These are phyloP conservation scores for Pythium pyrilobum DNA, from an alignment of 352 stramenopile species.

Conservation along the genomic window DNA sequence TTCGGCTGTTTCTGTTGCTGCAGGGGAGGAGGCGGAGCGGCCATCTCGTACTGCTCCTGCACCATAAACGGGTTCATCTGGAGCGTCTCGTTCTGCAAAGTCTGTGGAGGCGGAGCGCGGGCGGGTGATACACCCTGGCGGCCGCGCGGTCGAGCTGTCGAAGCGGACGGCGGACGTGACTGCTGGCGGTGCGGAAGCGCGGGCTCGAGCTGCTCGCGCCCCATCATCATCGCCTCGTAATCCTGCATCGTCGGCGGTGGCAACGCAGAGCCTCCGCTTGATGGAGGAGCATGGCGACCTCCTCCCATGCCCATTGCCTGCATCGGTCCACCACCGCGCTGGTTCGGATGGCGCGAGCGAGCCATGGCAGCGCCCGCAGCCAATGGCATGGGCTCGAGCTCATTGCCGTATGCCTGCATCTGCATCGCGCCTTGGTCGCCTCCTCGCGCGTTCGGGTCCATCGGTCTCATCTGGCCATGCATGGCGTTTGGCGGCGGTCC, in stretches of 20 bases:
- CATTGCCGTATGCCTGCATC: not conserved
- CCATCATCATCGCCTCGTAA: constrained; percentile 16
- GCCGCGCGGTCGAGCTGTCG: too few species aligned
- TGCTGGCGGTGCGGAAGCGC: not conserved
- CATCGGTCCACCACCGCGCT: too few species aligned
- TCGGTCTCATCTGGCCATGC: not conserved
- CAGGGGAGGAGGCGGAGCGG: not conserved
- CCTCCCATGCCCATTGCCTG: too few species aligned
- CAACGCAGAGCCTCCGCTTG: too few species aligned
- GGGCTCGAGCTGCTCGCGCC: not conserved
- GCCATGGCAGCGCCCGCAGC: too few species aligned
- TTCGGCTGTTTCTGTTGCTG: constrained; percentile 2
- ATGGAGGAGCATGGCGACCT: too few species aligned
- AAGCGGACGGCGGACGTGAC: constrained; percentile 2
- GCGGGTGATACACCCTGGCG: not conserved
- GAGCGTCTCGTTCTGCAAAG: not conserved
- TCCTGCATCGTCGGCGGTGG: constrained; percentile 16
- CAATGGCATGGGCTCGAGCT: constrained; percentile 6
- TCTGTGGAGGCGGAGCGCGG: not conserved
- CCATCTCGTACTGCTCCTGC: constrained; percentile 2
- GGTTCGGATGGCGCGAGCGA: too few species aligned
- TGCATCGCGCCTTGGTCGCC: too few species aligned
- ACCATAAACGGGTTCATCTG: constrained; percentile 6
- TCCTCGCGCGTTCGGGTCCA: too few species aligned
- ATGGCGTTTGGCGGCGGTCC: not conserved